These are phyloP conservation scores for Stephanodiscus triporus DNA, from an alignment of 108 stramenopile genomes.

Conservation along the genomic window DNA sequence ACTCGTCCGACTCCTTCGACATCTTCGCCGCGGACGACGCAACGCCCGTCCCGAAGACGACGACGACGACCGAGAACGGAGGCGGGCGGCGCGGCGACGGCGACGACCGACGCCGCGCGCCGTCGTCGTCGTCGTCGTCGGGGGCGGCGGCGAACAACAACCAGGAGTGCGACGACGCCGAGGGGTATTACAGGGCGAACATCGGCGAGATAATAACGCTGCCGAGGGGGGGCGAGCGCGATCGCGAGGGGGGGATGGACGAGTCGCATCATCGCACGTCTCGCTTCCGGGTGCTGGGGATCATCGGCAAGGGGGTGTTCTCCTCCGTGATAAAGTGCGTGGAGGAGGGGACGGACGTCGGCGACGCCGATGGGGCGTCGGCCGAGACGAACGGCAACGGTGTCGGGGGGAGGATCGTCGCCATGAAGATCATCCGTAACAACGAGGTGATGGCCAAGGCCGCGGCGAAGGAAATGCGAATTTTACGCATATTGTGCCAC, in stretches of 20 bases:
- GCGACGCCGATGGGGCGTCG: neutral
- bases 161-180: conserved; percentile 93
- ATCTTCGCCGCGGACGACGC: conserved; percentile 50
- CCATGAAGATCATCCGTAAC: conserved; percentile 96
- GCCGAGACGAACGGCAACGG: conserved; percentile 14
- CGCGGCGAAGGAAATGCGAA: conserved; percentile 82
- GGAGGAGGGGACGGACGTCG: conserved; percentile 49
- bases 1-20: conserved; percentile 50
- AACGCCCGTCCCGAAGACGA: conserved; percentile 41
- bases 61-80: conserved; percentile 18
- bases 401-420: conserved; percentile 60
- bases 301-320: conserved; percentile 97
- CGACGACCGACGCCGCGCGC: too few species aligned
- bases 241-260: conserved; percentile 7
- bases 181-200: conserved; percentile 96
- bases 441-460: conserved; percentile 99
- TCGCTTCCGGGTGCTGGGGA: conserved; percentile 83
- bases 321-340: conserved; percentile 89
- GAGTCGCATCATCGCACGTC: conserved; percentile 26
- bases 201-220: conserved; percentile 82
- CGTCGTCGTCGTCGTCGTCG: too few species aligned
- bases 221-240: conserved; percentile 14
- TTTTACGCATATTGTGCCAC: conserved; percentile 52
- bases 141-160: conserved; percentile 15
- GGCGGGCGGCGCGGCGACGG: conserved; percentile 45